Conservation (phyloP, 768 basidiomycete genomes). For the Jaapia argillacea region DNA sequence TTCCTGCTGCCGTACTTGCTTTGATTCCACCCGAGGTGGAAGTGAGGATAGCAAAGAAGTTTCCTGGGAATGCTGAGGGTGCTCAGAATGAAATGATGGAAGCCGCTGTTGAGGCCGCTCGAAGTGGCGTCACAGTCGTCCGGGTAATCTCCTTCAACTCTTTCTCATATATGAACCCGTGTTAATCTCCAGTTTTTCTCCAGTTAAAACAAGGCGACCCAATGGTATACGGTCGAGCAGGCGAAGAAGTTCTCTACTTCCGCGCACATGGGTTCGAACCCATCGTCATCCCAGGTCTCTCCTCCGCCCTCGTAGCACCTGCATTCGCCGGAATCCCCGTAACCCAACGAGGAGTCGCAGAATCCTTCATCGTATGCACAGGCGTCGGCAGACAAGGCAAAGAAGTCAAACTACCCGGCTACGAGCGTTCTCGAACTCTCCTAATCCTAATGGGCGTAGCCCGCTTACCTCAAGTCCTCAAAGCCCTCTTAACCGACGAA, state of each 20-base stretch:
- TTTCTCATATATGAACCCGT: background rate
- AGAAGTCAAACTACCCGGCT: constrained; percentile 77
- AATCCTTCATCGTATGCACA: constrained; percentile 84
- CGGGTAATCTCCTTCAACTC: constrained; percentile 39
- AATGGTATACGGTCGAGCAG: constrained; percentile 86
- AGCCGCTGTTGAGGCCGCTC: constrained; percentile 76
- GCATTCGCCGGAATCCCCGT: constrained; percentile 87
- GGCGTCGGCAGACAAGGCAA: constrained; percentile 87
- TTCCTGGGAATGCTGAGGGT: constrained; percentile 93
- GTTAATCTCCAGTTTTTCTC: constrained; percentile 2
- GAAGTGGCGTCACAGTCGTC: constrained; percentile 75
- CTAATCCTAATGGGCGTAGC: constrained; percentile 95
- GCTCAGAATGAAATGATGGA: constrained; percentile 95
- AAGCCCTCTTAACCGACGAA: constrained; percentile 33
- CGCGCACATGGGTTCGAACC: constrained; percentile 77
- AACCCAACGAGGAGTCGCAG: constrained; percentile 91
- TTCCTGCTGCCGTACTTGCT: constrained; percentile 78
- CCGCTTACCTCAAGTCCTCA: constrained; percentile 61
- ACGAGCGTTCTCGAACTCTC: constrained; percentile 72
- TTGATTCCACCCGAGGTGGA: constrained; percentile 67
- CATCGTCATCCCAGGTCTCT: constrained; percentile 82
- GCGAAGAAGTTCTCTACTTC: constrained; percentile 93
- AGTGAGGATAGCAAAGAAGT: constrained; percentile 89
- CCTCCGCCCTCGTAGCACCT: constrained; percentile 84
- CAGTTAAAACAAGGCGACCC: constrained; percentile 98